These are phyloP conservation scores for Cutaneotrichosporon sp. DNA, from an alignment of 1,284 basidiomycete genomes.

Conservation along the genomic window DNA sequence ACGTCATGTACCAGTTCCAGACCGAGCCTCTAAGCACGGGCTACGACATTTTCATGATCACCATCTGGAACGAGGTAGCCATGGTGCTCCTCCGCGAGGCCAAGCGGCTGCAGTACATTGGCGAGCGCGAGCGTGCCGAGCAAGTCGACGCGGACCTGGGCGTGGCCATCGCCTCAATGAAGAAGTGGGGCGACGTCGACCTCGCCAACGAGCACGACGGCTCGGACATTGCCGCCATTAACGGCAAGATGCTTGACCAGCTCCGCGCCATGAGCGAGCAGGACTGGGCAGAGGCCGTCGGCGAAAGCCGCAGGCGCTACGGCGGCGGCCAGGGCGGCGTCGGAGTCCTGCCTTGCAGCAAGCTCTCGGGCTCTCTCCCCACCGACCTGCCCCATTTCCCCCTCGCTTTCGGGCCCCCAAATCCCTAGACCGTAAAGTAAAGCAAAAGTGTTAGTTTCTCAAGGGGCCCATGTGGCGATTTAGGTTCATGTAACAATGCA, in stretches of 20 bases:
- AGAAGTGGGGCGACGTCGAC: conserved; percentile 25
- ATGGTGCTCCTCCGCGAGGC: conserved; percentile 28
- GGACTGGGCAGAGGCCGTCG: conserved; percentile 25
- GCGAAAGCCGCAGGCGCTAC: conserved; percentile 16
- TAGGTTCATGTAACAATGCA: too few relatives aligned
- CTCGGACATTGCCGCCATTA: conserved; percentile 27
- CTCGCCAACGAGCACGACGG: conserved; percentile 20
- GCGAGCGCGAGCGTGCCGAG: conserved; percentile 13
- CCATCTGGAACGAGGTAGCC: conserved; percentile 29
- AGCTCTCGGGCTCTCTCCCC: background rate
- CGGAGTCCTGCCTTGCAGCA: background rate
- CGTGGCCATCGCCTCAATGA: conserved; percentile 24
- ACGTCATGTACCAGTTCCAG: conserved; percentile 25
- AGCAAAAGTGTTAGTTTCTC: background rate
- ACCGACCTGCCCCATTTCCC: background rate
- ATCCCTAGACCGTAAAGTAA: background rate
- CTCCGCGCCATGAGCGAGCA: conserved; percentile 19
- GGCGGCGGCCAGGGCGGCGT: conserved; percentile 10
- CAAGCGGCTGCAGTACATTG: conserved; percentile 19
- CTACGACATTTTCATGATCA: conserved; percentile 28
- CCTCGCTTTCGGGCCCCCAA: background rate
- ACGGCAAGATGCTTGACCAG: conserved; percentile 28
- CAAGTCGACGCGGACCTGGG: conserved; percentile 28
- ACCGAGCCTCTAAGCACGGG: conserved; percentile 20
- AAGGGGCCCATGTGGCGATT: background rate